Base-by-base conservation (phyloP, 2,329 filamentous ascomycete genomes). In the Penicillium aurantiogriseum region DNA sequence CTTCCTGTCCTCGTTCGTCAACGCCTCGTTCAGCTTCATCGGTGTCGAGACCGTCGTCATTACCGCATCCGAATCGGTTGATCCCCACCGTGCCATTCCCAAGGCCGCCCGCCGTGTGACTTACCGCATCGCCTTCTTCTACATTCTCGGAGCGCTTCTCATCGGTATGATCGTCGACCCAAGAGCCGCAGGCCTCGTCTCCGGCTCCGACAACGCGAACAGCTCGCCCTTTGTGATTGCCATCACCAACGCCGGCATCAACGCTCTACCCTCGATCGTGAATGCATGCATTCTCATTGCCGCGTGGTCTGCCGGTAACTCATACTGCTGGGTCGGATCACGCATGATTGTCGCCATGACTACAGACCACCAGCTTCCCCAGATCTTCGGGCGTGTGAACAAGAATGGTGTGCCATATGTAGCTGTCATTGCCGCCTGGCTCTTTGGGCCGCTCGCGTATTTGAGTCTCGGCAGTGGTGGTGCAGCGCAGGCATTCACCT, bases 281-380 rank as follows among this genome's bases (percentile, higher is more conserved):
- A 74, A 74, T 44, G 70, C 69, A 10, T 70, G 68, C 43, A 71
- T 77, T 51, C 67, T 77, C 23, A 59, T 75, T 3, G 68, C 72
- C 15, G 74, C 74, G 17, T 77, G 74, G 74, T 75, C 73, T 2
- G 74, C 75, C 0, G 75, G 74, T 19, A 76, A 76, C 60, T 76
- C 75, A 1, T 76, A 76, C 65, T 76, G 73, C 66, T 77, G 74
- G 40, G 77, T 83, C 1, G 85, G 84, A 29, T 85, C 84, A 0
- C 80, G 85, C 46, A 83, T 85, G 35, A 75, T 87, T 5, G 84
- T 85, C 61, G 83, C 81, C 4, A 74, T 88, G 53, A 85, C 85
- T 0, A 78, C 85, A 15, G 84, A 86, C 70, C 74, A 76, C 21
- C 84, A 87, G 60, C 81, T 85, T 0, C 85, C 85, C 0, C 75